Percentiles rank a stretch among this genome's conserved stretches.
Conservation (phyloP, 495 filamentous ascomycete species). For the Annulohypoxylon maeteangense region DNA sequence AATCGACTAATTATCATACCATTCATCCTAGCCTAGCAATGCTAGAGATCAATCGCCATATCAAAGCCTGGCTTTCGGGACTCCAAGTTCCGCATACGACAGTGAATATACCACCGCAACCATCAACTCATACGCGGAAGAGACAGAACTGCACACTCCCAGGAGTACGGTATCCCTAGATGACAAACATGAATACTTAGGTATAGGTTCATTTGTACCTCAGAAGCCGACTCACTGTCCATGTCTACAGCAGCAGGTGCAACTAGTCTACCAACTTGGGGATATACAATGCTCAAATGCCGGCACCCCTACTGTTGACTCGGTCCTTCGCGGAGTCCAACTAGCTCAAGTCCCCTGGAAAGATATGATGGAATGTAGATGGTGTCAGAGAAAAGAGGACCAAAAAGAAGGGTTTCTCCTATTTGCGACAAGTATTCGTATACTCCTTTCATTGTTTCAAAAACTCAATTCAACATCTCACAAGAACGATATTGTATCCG, state of each 20-base stretch:
- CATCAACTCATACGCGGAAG: neutral
- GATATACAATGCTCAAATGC: neutral
- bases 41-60: neutral
- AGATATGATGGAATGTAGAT: neutral
- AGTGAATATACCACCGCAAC: constrained; percentile 3
- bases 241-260: constrained; percentile 5
- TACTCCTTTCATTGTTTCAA: neutral
- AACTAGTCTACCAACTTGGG: constrained; percentile 6
- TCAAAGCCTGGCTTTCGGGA: neutral
- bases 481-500: neutral
- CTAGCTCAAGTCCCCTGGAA: constrained; percentile 2
- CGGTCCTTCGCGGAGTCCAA: neutral
- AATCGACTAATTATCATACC: neutral
- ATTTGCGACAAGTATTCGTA: constrained; percentile 7
- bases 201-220: neutral
- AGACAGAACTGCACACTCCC: neutral
- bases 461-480: neutral
- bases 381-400: neutral
- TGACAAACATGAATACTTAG: neutral
- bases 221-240: neutral
- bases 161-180: neutral
- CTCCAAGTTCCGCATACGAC: neutral
- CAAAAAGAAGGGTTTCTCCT: constrained; percentile 1
- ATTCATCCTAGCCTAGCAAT: neutral
- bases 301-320: neutral